Percentiles rank a stretch among this genome's conserved stretches.
phyloP scores from a whole-genome alignment of 768 basidiomycete species.

The Termitomyces sp. region DNA sequence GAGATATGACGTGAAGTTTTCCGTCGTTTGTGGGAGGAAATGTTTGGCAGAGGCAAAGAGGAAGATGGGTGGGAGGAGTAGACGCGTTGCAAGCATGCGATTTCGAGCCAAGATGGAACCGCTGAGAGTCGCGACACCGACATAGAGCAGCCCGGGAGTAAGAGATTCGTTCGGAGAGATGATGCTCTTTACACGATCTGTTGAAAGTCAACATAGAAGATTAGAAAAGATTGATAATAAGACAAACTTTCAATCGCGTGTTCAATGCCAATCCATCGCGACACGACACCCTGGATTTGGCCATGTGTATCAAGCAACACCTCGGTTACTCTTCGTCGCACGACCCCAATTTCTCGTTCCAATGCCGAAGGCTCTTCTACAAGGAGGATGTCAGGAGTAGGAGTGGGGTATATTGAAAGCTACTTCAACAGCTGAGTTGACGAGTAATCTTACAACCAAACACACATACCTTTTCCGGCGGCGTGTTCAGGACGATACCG shows the following conservation, averaged over 20 bases:
- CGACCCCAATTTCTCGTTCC: conserved; percentile 71
- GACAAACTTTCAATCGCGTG: conserved; percentile 79
- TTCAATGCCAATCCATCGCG: conserved; percentile 84
- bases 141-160: conserved; percentile 87
- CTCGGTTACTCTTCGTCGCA: conserved; percentile 54
- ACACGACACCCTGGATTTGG: conserved; percentile 68
- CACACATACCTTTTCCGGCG: conserved; percentile 25
- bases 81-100: conserved; percentile 62
- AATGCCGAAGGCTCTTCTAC: conserved; percentile 75
- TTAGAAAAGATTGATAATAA: not conserved
- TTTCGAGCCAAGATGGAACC: conserved; percentile 86
- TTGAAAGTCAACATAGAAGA: not conserved
- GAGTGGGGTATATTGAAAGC: conserved; percentile 81
- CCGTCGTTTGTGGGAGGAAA: conserved; percentile 83
- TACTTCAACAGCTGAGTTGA: conserved; percentile 27
- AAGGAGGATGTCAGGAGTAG: conserved; percentile 61
- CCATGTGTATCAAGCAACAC: conserved; percentile 56
- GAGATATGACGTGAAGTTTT: conserved; percentile 64
- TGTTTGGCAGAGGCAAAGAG: conserved; percentile 67
- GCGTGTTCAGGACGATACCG: conserved; percentile 26
- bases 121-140: conserved; percentile 83
- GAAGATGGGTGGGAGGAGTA: conserved; percentile 74
- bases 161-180: conserved; percentile 77
- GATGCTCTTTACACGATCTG: conserved; percentile 82
- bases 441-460: not conserved